Evolutionary conservation across 768 basidiomycete species (phyloP).

Genomic region (Podaxis sp.): DNA sequence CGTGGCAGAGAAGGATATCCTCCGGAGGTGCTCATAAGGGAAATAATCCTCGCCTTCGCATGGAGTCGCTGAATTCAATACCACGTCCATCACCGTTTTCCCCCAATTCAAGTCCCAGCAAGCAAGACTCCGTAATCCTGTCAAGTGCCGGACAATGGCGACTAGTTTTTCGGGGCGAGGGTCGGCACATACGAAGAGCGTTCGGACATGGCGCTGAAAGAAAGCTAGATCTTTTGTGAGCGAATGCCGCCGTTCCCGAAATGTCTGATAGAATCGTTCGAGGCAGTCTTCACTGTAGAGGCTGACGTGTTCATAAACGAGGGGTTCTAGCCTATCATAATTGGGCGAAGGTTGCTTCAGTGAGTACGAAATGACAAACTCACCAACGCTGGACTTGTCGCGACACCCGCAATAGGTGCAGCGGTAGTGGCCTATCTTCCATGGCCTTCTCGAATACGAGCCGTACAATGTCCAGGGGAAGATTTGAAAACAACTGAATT

Average conservation of each 20-base stretch:
- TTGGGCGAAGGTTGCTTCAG: neutral
- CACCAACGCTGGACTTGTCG: slow-evolving; percentile 1
- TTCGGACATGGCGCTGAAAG: slow-evolving; percentile 8
- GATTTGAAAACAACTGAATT: neutral
- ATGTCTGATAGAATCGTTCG: slow-evolving; percentile 6
- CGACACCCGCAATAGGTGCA: slow-evolving; percentile 8
- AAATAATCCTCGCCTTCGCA: neutral
- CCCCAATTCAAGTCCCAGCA: slow-evolving; percentile 13
- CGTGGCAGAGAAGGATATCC: slow-evolving; percentile 11
- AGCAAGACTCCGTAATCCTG: slow-evolving; percentile 6
- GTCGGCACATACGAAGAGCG: slow-evolving; percentile 3
- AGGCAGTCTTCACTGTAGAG: neutral
- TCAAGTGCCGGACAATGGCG: neutral
- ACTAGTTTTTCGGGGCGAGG: neutral
- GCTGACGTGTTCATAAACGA: slow-evolving; percentile 8
- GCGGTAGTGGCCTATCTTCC: slow-evolving; percentile 2
- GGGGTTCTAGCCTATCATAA: slow-evolving; percentile 9
- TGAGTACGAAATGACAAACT: neutral
- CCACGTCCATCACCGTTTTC: neutral
- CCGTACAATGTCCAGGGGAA: slow-evolving; percentile 8
- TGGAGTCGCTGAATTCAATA: neutral
- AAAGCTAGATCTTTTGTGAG: neutral
- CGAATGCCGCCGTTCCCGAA: neutral
- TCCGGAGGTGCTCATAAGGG: slow-evolving; percentile 3
- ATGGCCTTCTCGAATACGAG: slow-evolving; percentile 13